Base-by-base conservation (phyloP, 768 basidiomycete species). In the Hysterangium stoloniferum region DNA sequence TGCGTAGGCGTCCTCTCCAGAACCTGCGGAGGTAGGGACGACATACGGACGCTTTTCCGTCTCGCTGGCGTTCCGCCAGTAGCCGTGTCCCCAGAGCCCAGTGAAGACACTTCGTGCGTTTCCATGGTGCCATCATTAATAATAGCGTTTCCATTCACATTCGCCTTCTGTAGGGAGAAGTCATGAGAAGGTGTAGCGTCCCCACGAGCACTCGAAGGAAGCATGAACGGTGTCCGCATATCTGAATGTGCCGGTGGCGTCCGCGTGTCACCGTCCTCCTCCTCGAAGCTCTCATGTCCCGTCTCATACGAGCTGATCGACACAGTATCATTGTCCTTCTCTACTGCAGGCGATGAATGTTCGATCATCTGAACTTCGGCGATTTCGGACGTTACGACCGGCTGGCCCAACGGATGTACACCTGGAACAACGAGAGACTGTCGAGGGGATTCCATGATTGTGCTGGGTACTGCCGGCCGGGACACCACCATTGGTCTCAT, bases 21-120 rank as follows among this genome's bases (percentile, higher is more conserved):
- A 62, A 84, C 87, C 29, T 84, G 86, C 8, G 88, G 88, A 37
- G 80, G 74, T 32, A 89, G 63, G 25, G 84, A 41, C 22, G 49
- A 86, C 45, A 91, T 81, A 6, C 88, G 71, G 29, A 91, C 88
- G 58, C 85, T 87, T 66, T 90, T 90, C 31, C 74, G 61, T 9
- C 77, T 64, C 1, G 57, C 45, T 11, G 67, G 57, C 17, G 51
- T 37, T 32, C 55, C n/a, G 41, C 49, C 37, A 24, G 19, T 47
- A n/a, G 45, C 54, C 19, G 40, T 55, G 13, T 55, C 56, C 19
- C 62, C 64, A 9, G 66, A 60, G 13, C 54, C 54, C n/a, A 32
- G 24, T 28, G 46, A 48, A 8, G 50, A 52, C 6, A 45, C 3
- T 54, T 50, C 46, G 28, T 52, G 31, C 15, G 17, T 40, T 28